Evolutionary conservation across 2,329 filamentous ascomycete species (phyloP), one percentile per base, ranked within the genome.

Genomic region (Bimuria novae-zelandiae): DNA sequence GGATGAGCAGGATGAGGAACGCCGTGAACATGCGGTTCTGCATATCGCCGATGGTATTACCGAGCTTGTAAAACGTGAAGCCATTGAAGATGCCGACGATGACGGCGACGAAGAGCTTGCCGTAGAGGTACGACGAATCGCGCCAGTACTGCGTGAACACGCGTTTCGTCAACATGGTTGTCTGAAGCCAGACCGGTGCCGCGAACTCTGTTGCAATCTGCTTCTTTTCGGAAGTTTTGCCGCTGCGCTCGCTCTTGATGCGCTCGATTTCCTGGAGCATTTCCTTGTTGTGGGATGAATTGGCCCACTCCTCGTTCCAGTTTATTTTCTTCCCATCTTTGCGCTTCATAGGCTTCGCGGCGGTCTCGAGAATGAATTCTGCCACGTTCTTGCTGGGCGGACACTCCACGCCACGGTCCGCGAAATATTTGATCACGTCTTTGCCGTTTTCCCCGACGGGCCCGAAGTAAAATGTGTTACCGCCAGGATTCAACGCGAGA

Each of bases 61-160:
- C 86, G 3, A 90, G 80, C 61, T 86, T 78, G 78, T 82, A 91
- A 76, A 90, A 92, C 3, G 88, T 90, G 74, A 90, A 91, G 19
- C 87, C 88, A 74, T 90, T 90, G 79, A 92, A 90, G 69, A 91
- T 84, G 14, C 87, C 89, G 39, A 89, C 79, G 55, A 90, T 81
- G 52, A 90, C 83, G 3, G 85, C 80, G 29, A 86, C 82, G 72
- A 91, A 92, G 22, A 93, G 76, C 68, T 90, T 91, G 54, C 87
- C 85, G 71, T 91, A 92, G 50, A 90, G 77, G 70, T 92, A 93
- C 1, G 84, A 86, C 0, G 89, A 86, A 56, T 90, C 85, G 12
- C 89, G 82, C 88, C 88, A 92, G 75, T 91, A 87, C 61, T 90
- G 84, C 3, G 77, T 77, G 72, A 91, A 91, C 44, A 88, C 81